These are phyloP conservation scores for Saitozyma podzolica DNA, from an alignment of 768 basidiomycete species.

Conservation along the genomic window DNA sequence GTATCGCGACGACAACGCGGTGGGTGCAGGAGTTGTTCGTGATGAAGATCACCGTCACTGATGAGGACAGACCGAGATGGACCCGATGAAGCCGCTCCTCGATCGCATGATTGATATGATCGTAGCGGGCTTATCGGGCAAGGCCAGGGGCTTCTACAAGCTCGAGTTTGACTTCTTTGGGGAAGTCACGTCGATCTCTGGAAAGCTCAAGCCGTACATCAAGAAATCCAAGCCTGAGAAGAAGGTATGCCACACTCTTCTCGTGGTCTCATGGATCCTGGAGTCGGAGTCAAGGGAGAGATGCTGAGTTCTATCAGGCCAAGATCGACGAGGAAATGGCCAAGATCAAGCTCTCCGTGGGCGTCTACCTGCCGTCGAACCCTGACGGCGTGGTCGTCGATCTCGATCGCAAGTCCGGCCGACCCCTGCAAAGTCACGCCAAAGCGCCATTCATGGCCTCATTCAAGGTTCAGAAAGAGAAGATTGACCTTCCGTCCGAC, in stretches of 20 bases:
- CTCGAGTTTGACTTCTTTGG: constrained; percentile 94
- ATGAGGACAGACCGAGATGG: constrained; percentile 56
- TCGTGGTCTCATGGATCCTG: not conserved
- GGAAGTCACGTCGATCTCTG: constrained; percentile 96
- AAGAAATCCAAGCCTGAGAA: constrained; percentile 94
- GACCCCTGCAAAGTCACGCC: constrained; percentile 94
- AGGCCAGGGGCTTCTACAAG: constrained; percentile 84
- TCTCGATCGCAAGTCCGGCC: constrained; percentile 92
- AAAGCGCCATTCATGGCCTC: constrained; percentile 99
- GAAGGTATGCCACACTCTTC: constrained; percentile 62
- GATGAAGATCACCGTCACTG: not conserved
- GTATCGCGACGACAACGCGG: constrained; percentile 84
- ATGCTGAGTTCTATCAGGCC: constrained; percentile 59
- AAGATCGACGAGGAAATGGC: constrained; percentile 99
- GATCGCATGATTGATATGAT: constrained; percentile 80
- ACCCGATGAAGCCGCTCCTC: constrained; percentile 93
- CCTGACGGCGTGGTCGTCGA: constrained; percentile 97
- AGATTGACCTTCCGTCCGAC: constrained; percentile 65
- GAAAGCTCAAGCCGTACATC: constrained; percentile 93
- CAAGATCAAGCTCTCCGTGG: constrained; percentile 86
- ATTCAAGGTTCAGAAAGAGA: constrained; percentile 93
- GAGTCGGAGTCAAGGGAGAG: not conserved
- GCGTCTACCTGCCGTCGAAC: constrained; percentile 95
- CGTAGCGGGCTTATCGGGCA: constrained; percentile 80
- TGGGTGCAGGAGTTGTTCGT: constrained; percentile 62